These are phyloP conservation scores for Cyclotella choctawhatcheeana DNA, from an alignment of 108 stramenopile genomes.

Conservation along the genomic window DNA sequence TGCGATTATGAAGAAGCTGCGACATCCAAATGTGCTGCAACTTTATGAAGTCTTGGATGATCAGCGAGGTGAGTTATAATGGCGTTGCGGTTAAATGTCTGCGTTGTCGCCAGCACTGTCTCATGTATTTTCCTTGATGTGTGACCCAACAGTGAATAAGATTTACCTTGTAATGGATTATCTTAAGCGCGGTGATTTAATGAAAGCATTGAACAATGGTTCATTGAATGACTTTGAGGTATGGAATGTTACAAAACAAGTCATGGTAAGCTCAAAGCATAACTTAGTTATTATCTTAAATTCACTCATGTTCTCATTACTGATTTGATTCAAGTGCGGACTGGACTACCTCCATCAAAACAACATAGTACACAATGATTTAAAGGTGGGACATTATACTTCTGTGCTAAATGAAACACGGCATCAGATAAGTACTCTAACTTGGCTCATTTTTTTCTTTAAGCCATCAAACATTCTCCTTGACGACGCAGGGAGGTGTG, in stretches of 20 bases:
- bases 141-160: conserved; percentile 65
- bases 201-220: conserved; percentile 56
- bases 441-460: conserved; percentile 29
- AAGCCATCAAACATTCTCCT: conserved; percentile 18
- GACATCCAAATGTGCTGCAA: conserved; percentile 35
- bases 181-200: conserved; percentile 70
- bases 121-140: neutral
- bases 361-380: conserved; percentile 46
- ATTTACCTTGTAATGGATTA: conserved; percentile 83
- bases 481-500: conserved; percentile 21
- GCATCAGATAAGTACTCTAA: conserved; percentile 64
- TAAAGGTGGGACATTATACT: conserved; percentile 36
- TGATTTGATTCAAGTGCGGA: neutral
- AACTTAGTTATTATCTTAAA: neutral
- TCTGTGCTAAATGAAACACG: conserved; percentile 11
- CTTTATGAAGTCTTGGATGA: conserved; percentile 52
- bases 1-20: conserved; percentile 67
- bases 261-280: conserved; percentile 9
- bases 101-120: neutral
- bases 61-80: conserved; percentile 6
- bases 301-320: neutral
- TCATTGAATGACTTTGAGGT: conserved; percentile 12
- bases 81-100: neutral
- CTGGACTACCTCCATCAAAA: conserved; percentile 33
- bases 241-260: conserved; percentile 17